These are phyloP conservation scores for Wallacemonas sp. DNA, from an alignment of 208 protist species.

Conservation along the genomic window DNA sequence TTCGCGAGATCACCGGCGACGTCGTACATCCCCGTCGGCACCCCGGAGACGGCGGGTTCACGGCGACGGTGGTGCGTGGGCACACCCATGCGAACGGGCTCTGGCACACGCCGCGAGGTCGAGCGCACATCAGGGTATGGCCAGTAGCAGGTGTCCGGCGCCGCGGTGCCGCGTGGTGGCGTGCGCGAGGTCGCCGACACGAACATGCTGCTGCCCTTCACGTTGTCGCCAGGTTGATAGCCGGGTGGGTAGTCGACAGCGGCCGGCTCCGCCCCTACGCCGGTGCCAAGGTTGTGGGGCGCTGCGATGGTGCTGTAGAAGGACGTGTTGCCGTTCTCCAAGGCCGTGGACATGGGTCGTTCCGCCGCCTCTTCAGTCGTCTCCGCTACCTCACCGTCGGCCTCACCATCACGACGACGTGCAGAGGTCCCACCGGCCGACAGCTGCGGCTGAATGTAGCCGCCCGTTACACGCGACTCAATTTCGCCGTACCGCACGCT, in stretches of 20 bases:
- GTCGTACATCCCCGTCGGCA: conserved; percentile 62
- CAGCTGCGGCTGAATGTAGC: conserved; percentile 47
- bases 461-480: conserved; percentile 62
- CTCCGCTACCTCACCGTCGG: not conserved
- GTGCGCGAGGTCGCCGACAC: conserved; percentile 44
- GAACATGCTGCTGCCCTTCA: conserved; percentile 74
- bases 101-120: conserved; percentile 39
- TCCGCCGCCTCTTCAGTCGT: not conserved
- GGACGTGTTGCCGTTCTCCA: not conserved
- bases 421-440: conserved; percentile 1
- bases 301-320: conserved; percentile 3
- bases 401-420: not conserved
- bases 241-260: conserved; percentile 1
- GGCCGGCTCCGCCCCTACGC: not conserved
- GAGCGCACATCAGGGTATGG: conserved; percentile 77
- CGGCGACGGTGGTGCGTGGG: conserved; percentile 36
- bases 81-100: conserved; percentile 38
- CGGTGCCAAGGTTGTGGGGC: not conserved
- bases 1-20: conserved; percentile 51
- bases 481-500: conserved; percentile 51
- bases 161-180: conserved; percentile 26
- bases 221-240: conserved; percentile 24
- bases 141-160: conserved; percentile 69
- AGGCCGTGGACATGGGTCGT: not conserved
- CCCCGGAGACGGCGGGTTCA: conserved; percentile 35